Conservation (phyloP, 129 eudicot species). For the Flaveria linearis region DNA sequence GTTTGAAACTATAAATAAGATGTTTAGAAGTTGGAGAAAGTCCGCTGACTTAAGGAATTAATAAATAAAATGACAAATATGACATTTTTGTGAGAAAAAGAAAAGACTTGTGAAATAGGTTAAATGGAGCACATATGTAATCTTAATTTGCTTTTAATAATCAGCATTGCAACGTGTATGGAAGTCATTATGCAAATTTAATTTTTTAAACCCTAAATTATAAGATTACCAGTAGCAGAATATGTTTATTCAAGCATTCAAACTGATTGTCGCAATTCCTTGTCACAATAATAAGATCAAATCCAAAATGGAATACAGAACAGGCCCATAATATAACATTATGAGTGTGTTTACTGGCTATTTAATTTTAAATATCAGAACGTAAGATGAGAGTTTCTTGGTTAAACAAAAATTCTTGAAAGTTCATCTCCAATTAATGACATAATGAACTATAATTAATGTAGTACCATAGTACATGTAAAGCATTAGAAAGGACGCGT, state of each 20-base stretch:
- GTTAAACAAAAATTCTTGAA: slow-evolving; percentile 13
- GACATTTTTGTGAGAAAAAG: neutral
- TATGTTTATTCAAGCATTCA: too few relatives aligned
- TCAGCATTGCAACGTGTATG: slow-evolving; percentile 1
- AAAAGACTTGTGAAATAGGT: neutral
- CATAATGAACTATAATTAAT: neutral
- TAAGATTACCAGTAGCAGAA: too few relatives aligned
- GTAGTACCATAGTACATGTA: neutral
- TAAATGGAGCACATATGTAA: neutral
- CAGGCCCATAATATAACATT: too few relatives aligned
- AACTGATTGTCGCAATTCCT: too few relatives aligned
- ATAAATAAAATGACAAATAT: neutral
- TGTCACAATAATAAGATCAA: too few relatives aligned
- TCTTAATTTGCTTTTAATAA: neutral
- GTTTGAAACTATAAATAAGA: neutral
- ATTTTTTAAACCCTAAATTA: too few relatives aligned
- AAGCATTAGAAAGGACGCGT: neutral
- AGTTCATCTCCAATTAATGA: slow-evolving; percentile 12
- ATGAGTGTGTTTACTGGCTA: too few relatives aligned
- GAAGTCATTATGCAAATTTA: too few relatives aligned
- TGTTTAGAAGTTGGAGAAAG: neutral
- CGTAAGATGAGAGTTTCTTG: neutral
- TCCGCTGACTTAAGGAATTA: neutral
- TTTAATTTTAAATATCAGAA: too few relatives aligned
- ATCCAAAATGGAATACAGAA: too few relatives aligned